Base-by-base conservation (phyloP, 192 early-diverging fungal genomes). In the Coemansia sp. region DNA sequence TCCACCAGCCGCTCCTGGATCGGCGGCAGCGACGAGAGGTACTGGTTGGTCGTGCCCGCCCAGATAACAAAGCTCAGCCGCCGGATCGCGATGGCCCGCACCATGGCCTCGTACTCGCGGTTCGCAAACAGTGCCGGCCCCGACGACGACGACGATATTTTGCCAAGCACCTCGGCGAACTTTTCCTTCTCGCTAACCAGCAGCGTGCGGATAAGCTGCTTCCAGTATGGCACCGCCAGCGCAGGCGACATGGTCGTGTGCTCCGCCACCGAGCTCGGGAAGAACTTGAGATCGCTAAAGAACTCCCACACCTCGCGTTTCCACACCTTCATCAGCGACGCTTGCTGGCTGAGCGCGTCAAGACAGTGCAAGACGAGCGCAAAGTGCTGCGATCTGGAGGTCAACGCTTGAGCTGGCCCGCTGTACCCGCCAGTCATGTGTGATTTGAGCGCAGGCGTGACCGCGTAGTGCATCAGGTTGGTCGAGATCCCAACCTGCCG, bases 1-100 rank as follows among this genome's bases (percentile, higher is more conserved):
- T 96, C 95, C 0, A 95, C 95, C 14, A 96, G 77, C 56, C 94
- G 93, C 61, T 94, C 92, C 63, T 92, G 91, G 22, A 96, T 87
- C 11, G 80, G 73, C 15, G 93, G 94, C 54, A 96, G 59, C 52
- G 91, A 87, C 9, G 86, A 79, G 4, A 91, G 67, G 66, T 93
- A 93, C 69, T 95, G 92, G 73, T 96, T 89, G 0, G 75, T 66
- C 4, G 79, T 66, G 4, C 91, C 93, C 33, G 85, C 83, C 73
- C 85, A 94, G 7, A 96, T 78, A 0, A 92, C 71, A 85, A 90
- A 95, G 3, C 92, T 87, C 63, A 96, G 52, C 11, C 93, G 74
- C n/a, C 94, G 84, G 2, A 96, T 45, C 36, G 86, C 76, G 10
- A 91, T 65, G 1, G 90, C 86, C 3, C 92, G 79, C 48, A 85